Conservation (phyloP, 352 stramenopile genomes). For the Pythium scleroteichum region DNA sequence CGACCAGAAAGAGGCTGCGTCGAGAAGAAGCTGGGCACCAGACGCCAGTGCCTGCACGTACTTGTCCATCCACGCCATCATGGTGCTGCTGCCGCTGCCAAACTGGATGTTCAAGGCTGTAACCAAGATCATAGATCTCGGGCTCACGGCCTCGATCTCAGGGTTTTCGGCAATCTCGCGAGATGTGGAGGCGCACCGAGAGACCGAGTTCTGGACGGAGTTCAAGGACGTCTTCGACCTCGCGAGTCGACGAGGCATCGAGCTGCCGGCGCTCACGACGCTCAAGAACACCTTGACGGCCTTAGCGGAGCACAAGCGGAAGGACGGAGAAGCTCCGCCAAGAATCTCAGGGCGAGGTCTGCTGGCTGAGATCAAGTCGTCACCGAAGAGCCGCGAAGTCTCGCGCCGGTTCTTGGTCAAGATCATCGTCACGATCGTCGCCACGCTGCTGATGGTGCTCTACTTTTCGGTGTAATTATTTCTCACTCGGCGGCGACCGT, state of each 20-base stretch:
- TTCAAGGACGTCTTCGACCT: conserved; percentile 82
- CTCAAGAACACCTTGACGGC: conserved; percentile 46
- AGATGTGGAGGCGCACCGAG: conserved; percentile 48
- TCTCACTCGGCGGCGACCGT: conserved; percentile 12
- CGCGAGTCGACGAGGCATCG: conserved; percentile 40
- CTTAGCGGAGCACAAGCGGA: conserved; percentile 14
- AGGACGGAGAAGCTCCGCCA: conserved; percentile 5
- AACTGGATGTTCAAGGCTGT: conserved; percentile 73
- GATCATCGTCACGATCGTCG: conserved; percentile 55
- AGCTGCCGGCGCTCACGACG: conserved; percentile 49
- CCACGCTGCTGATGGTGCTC: conserved; percentile 52
- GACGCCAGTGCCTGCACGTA: conserved; percentile 64
- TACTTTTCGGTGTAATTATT: conserved; percentile 43
- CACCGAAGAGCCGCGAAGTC: conserved; percentile 39
- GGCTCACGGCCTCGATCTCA: conserved; percentile 33
- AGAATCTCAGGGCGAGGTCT: conserved; percentile 48
- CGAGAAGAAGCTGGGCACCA: conserved; percentile 35
- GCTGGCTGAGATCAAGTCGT: conserved; percentile 49
- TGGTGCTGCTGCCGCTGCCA: conserved; percentile 73
- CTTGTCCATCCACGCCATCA: conserved; percentile 59
- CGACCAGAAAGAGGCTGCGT: conserved; percentile 1
- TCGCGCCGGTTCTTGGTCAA: conserved; percentile 76
- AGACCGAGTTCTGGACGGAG: conserved; percentile 63
- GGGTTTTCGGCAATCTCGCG: conserved; percentile 49
- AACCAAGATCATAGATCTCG: conserved; percentile 58